A percentile compares a stretch with the other conserved stretches of the same genome.
Conservation (phyloP, 2,329 filamentous ascomycete species). For the Aspergillus costaricaensis region DNA sequence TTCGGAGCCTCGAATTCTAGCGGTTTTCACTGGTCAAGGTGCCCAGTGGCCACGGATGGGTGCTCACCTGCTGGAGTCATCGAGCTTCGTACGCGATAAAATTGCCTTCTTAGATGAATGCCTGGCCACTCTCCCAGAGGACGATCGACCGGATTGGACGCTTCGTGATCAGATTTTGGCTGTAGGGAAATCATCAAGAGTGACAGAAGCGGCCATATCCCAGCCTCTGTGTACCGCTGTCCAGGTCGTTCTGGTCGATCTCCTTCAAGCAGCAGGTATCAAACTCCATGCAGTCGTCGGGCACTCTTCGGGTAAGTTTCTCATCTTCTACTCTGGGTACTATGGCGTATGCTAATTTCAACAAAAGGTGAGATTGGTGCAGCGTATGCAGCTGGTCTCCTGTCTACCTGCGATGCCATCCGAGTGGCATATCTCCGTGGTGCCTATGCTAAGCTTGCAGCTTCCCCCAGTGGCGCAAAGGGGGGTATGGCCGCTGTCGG, state of each 20-base stretch:
- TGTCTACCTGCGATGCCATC: slow-evolving; percentile 45
- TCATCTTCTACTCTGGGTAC: no score
- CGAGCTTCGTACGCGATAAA: not conserved
- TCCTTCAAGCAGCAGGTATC: slow-evolving; percentile 31
- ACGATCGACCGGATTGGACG: slow-evolving; percentile 4
- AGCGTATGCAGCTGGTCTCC: slow-evolving; percentile 49
- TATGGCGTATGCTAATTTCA: no score
- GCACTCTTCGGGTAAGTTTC: slow-evolving; percentile 45
- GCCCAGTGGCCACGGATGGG: slow-evolving; percentile 29
- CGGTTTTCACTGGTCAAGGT: slow-evolving; percentile 28
- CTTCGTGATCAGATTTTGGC: slow-evolving; percentile 6
- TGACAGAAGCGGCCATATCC: slow-evolving; percentile 16
- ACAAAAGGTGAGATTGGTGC: slow-evolving; percentile 29
- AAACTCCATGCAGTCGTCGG: slow-evolving; percentile 39
- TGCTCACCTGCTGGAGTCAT: not conserved
- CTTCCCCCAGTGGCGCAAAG: slow-evolving; percentile 8
- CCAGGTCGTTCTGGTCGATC: slow-evolving; percentile 23
- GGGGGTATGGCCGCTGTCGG: slow-evolving; percentile 54
- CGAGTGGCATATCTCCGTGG: slow-evolving; percentile 49
- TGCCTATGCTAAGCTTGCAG: slow-evolving; percentile 24
- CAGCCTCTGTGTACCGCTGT: slow-evolving; percentile 22
- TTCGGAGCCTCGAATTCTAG: slow-evolving; percentile 1
- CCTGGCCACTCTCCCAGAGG: not conserved
- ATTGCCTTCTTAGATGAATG: not conserved
- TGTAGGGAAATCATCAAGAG: not conserved